Conservation (phyloP, 2,329 filamentous ascomycete species). For the Scolecobasidium constrictum region DNA sequence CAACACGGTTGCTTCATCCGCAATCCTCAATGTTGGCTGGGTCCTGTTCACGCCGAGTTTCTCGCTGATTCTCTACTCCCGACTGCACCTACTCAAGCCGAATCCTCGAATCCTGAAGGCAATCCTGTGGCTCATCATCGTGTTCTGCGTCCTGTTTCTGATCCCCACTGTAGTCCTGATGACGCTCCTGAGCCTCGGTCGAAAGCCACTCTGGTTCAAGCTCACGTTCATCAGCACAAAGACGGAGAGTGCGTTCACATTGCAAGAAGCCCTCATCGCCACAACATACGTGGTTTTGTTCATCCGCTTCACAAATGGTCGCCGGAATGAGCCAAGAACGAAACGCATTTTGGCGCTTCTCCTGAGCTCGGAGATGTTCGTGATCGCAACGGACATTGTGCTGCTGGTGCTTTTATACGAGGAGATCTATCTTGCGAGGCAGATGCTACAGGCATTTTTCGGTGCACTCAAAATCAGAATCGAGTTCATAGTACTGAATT, state of each 20-base stretch:
- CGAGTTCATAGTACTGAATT: slow-evolving; percentile 6
- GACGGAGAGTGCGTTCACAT: not conserved
- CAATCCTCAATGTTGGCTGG: not conserved
- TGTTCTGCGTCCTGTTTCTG: slow-evolving; percentile 12
- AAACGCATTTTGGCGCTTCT: not conserved
- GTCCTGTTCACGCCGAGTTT: slow-evolving; percentile 1
- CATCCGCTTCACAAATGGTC: not conserved
- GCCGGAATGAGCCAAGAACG: not conserved
- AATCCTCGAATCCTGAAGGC: slow-evolving; percentile 11
- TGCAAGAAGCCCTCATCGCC: slow-evolving; percentile 3
- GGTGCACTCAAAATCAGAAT: slow-evolving; percentile 5
- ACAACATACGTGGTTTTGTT: slow-evolving; percentile 1
- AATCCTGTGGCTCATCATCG: slow-evolving; percentile 13
- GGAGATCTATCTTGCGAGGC: not conserved
- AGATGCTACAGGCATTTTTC: slow-evolving; percentile 3
- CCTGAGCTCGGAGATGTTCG: not conserved
- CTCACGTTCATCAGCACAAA: not conserved
- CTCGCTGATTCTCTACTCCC: slow-evolving; percentile 14
- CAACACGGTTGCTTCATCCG: not conserved
- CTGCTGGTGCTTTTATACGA: not conserved
- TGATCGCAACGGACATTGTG: not conserved
- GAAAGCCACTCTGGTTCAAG: not conserved
- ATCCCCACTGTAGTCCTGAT: not conserved
- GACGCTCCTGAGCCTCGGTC: not conserved
- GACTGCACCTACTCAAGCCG: slow-evolving; percentile 13